These are phyloP conservation scores for Corinectria fuckeliana DNA, from an alignment of 2,329 filamentous ascomycete genomes.

Conservation along the genomic window DNA sequence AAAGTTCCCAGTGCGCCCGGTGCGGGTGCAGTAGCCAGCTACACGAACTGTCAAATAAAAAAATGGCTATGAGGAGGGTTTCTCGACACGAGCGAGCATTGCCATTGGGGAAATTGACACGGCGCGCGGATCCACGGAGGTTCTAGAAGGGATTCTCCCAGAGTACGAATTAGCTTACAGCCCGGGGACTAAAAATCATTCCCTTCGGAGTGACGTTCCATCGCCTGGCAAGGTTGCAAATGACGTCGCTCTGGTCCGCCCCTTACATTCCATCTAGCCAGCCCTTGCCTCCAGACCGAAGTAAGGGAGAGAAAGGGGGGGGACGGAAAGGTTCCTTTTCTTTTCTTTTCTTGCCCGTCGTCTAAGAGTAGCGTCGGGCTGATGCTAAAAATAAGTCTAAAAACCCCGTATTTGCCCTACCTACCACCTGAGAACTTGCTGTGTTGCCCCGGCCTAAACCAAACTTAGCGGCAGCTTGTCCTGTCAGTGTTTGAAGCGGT, in stretches of 20 bases:
- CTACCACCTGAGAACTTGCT: no score
- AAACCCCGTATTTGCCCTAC: background rate
- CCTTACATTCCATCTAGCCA: no score
- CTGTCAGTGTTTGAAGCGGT: background rate
- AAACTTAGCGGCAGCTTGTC: background rate
- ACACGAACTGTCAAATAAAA: background rate
- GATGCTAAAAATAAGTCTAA: background rate
- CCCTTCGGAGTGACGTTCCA: conserved; percentile 10
- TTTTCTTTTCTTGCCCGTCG: no score
- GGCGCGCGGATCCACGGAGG: background rate
- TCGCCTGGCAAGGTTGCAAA: background rate
- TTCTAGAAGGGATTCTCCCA: background rate
- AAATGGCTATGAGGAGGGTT: background rate
- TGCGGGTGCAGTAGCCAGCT: no score
- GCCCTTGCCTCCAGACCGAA: background rate
- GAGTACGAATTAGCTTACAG: no score
- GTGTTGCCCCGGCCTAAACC: background rate
- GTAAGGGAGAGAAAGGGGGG: background rate
- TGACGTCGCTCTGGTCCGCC: background rate
- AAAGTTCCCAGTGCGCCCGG: no score
- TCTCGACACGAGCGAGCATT: conserved; percentile 1
- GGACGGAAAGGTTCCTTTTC: no score
- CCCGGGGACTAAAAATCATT: no score
- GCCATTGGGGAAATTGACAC: background rate
- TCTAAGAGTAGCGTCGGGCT: background rate